Evolutionary conservation across 2,329 filamentous ascomycete genomes (phyloP), one percentile per base, ranked within the genome.

Genomic region (Pseudocercospora fuligena): DNA sequence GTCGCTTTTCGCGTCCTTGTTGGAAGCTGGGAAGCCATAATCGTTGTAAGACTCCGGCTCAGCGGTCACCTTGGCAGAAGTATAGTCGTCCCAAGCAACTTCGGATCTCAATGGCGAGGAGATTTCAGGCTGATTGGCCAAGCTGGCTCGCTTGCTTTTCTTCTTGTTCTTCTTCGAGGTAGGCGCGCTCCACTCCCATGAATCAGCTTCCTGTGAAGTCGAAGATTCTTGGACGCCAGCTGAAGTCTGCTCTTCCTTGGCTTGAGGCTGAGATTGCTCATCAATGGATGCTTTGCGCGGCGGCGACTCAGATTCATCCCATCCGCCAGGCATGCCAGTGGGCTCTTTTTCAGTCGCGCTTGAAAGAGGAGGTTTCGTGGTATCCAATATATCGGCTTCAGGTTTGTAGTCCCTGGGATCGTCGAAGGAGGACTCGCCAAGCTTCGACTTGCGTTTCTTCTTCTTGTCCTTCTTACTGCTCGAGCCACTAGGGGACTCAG

Each of bases 51-150:
- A 59, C n/a, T 60, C 56, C 58, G 63, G 40, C 53, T 61, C 36
- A n/a, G 59, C 19, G 16, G 56, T 56, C 9, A 63, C 60, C 19
- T 61, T 64, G 9, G 62, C 61, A 19, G 78, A 76, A 21, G 82
- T 74, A 61, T 83, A 82, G 64, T 83, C 82, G 19, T 82, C 76
- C 61, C 79, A 79, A 27, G 79, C 78, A 61, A 82, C 75, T 65
- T 83, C 81, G n/a, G 80, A 77, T 29, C 81, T 73, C 36, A 83
- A 73, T 5, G 81, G 82, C 27, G 81, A 83, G 64, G 79, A 79
- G 9, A 80, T 76, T 19, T 77, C 76, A 8, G 77, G 75, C 25
- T 80, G 79, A 36, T 80, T 80, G 67, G 74, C 77, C 60, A 77
- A 76, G 62, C 80, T 82, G 56, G 78, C 77, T 40, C 82, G 78